A percentile compares a stretch with the other conserved stretches of the same genome.
Conservation (phyloP, 306 rosid genomes). For the Alnus rubra region DNA sequence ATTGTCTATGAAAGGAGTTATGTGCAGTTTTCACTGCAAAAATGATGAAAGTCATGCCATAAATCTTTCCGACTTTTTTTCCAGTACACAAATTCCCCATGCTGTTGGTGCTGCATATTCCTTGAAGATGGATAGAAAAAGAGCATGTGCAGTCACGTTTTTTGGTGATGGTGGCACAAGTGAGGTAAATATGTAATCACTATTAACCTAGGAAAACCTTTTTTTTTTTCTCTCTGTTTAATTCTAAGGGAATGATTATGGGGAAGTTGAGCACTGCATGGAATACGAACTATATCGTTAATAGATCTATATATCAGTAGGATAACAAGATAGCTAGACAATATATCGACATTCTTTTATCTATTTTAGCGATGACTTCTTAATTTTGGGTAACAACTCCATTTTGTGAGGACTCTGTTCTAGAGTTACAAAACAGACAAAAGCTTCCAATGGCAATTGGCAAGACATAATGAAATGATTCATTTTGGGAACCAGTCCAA, state of each 20-base stretch:
- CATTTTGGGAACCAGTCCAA: slow-evolving; percentile 13
- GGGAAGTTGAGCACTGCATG: neutral
- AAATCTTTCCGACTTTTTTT: slow-evolving; percentile 22
- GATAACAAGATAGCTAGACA: neutral
- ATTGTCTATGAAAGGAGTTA: neutral
- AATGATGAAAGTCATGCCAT: slow-evolving; percentile 18
- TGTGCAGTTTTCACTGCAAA: neutral
- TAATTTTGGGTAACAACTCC: neutral
- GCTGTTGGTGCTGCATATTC: slow-evolving; percentile 99
- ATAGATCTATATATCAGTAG: neutral
- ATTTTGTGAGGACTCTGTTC: slow-evolving; percentile 3
- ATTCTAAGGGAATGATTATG: slow-evolving; percentile 10
- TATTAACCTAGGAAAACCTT: neutral
- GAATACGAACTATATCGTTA: too few relatives aligned
- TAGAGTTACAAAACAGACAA: neutral
- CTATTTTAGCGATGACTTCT: neutral
- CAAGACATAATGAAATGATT: slow-evolving; percentile 2
- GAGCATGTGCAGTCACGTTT: slow-evolving; percentile 81
- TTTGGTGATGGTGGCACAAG: slow-evolving; percentile 98
- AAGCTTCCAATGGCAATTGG: neutral
- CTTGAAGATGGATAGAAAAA: slow-evolving; percentile 77
- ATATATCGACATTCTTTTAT: neutral
- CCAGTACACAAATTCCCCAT: slow-evolving; percentile 82
- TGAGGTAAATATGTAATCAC: slow-evolving; percentile 56
- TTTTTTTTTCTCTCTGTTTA: neutral